phyloP scores from a whole-genome alignment of 2,329 filamentous ascomycete species.

The Colletotrichum karsti region DNA sequence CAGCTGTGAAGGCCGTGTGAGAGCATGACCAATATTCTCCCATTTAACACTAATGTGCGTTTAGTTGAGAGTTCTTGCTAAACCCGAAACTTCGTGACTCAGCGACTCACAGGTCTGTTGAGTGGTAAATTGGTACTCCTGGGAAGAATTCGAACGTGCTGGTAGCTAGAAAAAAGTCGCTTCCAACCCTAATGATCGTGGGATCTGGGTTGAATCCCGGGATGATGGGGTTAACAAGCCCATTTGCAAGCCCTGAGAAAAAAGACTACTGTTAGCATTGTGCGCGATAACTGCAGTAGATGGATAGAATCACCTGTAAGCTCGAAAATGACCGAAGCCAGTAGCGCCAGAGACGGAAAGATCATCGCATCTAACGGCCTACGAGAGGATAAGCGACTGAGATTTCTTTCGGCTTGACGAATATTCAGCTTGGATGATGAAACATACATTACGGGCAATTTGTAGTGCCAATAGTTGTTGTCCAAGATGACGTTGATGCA shows the following conservation, averaged over 20 bases:
- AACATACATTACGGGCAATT: background rate
- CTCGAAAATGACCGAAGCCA: background rate
- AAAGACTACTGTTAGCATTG: background rate
- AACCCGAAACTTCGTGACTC: background rate
- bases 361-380: no score
- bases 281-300: no score
- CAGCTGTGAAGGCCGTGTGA: conserved; percentile 23
- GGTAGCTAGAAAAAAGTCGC: conserved; percentile 27
- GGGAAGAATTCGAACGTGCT: conserved; percentile 30
- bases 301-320: background rate
- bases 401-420: no score
- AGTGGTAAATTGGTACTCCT: conserved; percentile 27
- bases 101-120: conserved; percentile 20
- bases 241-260: background rate
- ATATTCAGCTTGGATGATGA: no score
- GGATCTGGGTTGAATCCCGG: conserved; percentile 30
- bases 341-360: no score
- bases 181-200: conserved; percentile 20
- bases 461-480: background rate
- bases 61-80: background rate
- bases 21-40: conserved; percentile 28
- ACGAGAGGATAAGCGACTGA: no score
- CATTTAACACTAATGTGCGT: conserved; percentile 18
- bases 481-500: conserved; percentile 3
- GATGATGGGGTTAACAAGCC: conserved; percentile 27